Percentiles rank a stretch among this genome's conserved stretches.
Evolutionary conservation across 2,329 filamentous ascomycete genomes (phyloP).

Genomic region (Cytospora schulzeri): DNA sequence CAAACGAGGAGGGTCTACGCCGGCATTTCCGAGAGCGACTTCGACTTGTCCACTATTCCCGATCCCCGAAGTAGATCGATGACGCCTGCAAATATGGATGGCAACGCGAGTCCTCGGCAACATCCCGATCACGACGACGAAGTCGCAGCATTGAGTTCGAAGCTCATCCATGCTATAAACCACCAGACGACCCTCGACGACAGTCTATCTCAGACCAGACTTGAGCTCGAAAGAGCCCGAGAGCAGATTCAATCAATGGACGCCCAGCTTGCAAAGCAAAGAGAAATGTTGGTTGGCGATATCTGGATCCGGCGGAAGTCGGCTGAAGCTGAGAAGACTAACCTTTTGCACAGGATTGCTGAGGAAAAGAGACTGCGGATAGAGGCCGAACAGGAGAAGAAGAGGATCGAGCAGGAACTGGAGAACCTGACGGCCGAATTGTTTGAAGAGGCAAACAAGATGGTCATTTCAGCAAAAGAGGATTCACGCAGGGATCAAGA

Average conservation of each 20-base stretch:
- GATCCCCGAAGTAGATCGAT: conserved; percentile 60
- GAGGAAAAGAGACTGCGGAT: conserved; percentile 68
- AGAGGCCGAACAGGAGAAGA: conserved; percentile 76
- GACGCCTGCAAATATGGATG: conserved; percentile 46
- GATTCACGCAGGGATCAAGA: conserved; percentile 87
- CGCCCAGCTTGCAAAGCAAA: conserved; percentile 63
- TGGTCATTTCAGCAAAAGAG: conserved; percentile 91
- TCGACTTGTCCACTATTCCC: conserved; percentile 70
- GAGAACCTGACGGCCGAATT: conserved; percentile 87
- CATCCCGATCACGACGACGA: conserved; percentile 67
- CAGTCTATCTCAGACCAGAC: conserved; percentile 76
- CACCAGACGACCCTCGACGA: conserved; percentile 93
- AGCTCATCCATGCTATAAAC: conserved; percentile 96
- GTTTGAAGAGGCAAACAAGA: conserved; percentile 98
- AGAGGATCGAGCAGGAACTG: conserved; percentile 87
- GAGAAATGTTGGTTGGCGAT: conserved; percentile 72
- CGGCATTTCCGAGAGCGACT: conserved; percentile 51
- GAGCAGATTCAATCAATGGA: conserved; percentile 72
- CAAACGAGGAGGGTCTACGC: conserved; percentile 35
- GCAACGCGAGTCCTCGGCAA: conserved; percentile 40
- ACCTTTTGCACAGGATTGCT: conserved; percentile 58
- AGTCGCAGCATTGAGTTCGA: conserved; percentile 88
- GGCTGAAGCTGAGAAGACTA: conserved; percentile 71
- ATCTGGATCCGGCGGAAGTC: conserved; percentile 74
- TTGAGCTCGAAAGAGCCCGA: conserved; percentile 76